Evolutionary conservation across 306 rosid genomes (phyloP), one percentile per base, ranked within the genome.

Genomic region (Coriaria nepalensis): DNA sequence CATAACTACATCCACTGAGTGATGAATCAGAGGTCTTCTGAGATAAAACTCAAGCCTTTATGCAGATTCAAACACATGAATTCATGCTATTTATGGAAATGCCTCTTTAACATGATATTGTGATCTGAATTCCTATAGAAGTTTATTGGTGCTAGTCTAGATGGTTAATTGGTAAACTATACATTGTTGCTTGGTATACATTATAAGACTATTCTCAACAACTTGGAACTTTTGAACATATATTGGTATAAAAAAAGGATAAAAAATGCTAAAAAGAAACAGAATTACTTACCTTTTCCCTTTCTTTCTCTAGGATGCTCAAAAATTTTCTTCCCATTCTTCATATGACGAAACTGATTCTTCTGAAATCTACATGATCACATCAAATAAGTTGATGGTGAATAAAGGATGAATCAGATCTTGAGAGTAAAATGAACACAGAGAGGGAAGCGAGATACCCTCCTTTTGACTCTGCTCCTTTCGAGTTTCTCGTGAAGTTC

Each of bases 231-330:
- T 20, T 20, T 20, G 29, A 20, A 20, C 29, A 20, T 20, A 20
- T 20, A 20, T 20, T 20, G 29, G 29, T 3, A 20, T 1, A 20
- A 20, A 20, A 20, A 3, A 20, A 20, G n/a, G n/a, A 20, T 1
- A 20, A 20, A 20, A 20, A 8, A 45, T 10, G 52, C 44, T 10
- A n/a, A 15, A 20, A 20, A 20, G 29, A 20, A 47, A 47, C 53
- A 8, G 44, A 61, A 66, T 46, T 61, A 63, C 79, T 56, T 54
- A 81, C 98, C 96, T 77, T 69, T 79, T 62, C 79, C 73, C 36
- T 40, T 60, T 45, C 39, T 65, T 37, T 61, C 72, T 4, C 65
- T 67, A 47, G 66, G 69, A 65, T 49, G 65, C 53, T 64, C 65
- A 15, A 33, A 51, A 64, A 62, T 76, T 56, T 55, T 70, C 47